A percentile compares a stretch with the other conserved stretches of the same genome.
Evolutionary conservation across 2,329 filamentous ascomycete species (phyloP).

Genomic region (Phyllosticta capitalensis): DNA sequence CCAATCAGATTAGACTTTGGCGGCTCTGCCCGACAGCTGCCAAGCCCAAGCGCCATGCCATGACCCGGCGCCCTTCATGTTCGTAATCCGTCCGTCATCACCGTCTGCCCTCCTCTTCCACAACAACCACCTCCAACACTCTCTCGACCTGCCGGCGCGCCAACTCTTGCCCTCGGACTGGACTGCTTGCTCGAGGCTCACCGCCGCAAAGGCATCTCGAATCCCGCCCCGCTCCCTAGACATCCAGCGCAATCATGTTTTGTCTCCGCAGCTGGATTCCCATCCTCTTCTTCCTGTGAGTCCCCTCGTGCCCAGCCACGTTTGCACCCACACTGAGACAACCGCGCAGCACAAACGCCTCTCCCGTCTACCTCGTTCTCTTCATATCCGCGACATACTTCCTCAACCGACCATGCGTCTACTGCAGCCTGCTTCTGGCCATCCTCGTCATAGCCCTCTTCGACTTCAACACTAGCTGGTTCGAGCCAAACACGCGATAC

Average conservation of each 20-base stretch:
- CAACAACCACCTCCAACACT: no score
- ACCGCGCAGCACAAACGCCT: constrained; percentile 35
- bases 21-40: no score
- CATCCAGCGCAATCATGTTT: constrained; percentile 43
- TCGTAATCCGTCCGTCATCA: no score
- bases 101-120: no score
- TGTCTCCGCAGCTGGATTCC: constrained; percentile 52
- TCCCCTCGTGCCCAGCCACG: neutral
- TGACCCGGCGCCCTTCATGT: no score
- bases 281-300: constrained; percentile 44
- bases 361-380: constrained; percentile 41
- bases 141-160: neutral
- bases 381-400: constrained; percentile 82
- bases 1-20: no score
- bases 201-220: neutral
- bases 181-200: neutral
- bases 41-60: no score
- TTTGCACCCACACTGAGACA: constrained; percentile 5
- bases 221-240: neutral
- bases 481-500: constrained; percentile 47
- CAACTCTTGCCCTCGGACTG: neutral
- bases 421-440: constrained; percentile 91
- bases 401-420: constrained; percentile 91
- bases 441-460: constrained; percentile 95
- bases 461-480: constrained; percentile 88